Conservation (phyloP, 2,329 filamentous ascomycete species). For the Lasiodiplodia theobromae region DNA sequence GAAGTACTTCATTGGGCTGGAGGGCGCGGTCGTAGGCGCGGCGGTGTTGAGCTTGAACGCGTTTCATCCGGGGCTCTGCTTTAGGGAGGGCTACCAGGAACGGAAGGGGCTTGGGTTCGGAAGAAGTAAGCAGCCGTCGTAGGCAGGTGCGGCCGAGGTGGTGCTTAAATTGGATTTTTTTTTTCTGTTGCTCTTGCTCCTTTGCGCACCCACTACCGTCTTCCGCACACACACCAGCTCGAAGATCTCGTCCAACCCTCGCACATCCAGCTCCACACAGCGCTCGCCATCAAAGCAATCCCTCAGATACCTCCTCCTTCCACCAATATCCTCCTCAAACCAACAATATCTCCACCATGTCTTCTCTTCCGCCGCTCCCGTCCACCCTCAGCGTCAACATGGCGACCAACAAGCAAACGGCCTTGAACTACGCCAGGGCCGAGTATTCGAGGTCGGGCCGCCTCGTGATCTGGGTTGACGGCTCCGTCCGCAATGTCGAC, state of each 20-base stretch:
- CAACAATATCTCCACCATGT: not conserved
- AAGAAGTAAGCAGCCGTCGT: slow-evolving; percentile 28
- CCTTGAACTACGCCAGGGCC: not conserved
- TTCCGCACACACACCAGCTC: not conserved
- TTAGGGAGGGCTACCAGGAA: slow-evolving; percentile 40
- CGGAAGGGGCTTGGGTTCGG: slow-evolving; percentile 35
- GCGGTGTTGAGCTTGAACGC: slow-evolving; percentile 44
- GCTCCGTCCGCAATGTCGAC: not conserved
- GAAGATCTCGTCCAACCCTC: not conserved
- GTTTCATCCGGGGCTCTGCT: slow-evolving; percentile 48
- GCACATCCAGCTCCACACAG: not conserved
- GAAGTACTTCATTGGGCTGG: slow-evolving; percentile 48
- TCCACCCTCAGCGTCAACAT: not conserved
- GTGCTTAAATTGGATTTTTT: not conserved
- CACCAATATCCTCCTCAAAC: not conserved
- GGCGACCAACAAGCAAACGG: not conserved
- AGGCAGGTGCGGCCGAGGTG: not conserved
- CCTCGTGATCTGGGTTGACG: not conserved
- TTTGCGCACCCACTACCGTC: not conserved
- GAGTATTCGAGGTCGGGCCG: not conserved
- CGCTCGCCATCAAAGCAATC: not conserved
- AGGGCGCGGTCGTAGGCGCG: slow-evolving; percentile 44
- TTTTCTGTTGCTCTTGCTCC: not conserved
- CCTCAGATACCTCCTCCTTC: not conserved
- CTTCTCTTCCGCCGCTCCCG: not conserved